phyloP scores from a whole-genome alignment of 2,329 filamentous ascomycete species.

The Zasmidium angulare region DNA sequence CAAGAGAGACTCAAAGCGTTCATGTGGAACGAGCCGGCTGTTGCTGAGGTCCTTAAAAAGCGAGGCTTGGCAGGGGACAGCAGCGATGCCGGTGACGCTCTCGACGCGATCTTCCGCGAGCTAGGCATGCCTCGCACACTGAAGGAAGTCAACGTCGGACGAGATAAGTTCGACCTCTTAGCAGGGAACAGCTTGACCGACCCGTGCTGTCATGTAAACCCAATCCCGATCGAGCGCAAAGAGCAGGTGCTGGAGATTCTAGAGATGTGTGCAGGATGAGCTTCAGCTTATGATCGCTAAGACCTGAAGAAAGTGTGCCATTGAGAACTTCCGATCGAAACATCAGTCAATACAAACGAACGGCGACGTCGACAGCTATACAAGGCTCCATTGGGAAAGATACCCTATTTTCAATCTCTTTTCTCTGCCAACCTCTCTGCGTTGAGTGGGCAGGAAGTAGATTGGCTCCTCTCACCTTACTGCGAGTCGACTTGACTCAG shows the following conservation, averaged over 20 bases:
- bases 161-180: constrained; percentile 47
- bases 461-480: too few relatives aligned
- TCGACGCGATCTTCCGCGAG: constrained; percentile 52
- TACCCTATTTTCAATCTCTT: too few relatives aligned
- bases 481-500: too few relatives aligned
- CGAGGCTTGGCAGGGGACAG: constrained; percentile 28
- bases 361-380: too few relatives aligned
- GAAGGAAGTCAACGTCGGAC: constrained; percentile 51
- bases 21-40: constrained; percentile 40
- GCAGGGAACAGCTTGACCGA: constrained; percentile 53
- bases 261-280: constrained; percentile 34
- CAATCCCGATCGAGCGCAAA: constrained; percentile 49
- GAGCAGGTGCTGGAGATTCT: constrained; percentile 55
- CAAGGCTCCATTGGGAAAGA: too few relatives aligned
- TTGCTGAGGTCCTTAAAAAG: constrained; percentile 38
- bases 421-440: too few relatives aligned
- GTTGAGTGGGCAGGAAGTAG: too few relatives aligned
- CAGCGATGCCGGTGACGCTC: constrained; percentile 51
- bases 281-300: too few relatives aligned
- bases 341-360: too few relatives aligned
- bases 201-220: constrained; percentile 52
- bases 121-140: constrained; percentile 56
- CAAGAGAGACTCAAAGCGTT: constrained; percentile 44
- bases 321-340: too few relatives aligned
- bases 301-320: too few relatives aligned